Conservation (phyloP, 139 green algal genomes). For the Closterium sp. region DNA sequence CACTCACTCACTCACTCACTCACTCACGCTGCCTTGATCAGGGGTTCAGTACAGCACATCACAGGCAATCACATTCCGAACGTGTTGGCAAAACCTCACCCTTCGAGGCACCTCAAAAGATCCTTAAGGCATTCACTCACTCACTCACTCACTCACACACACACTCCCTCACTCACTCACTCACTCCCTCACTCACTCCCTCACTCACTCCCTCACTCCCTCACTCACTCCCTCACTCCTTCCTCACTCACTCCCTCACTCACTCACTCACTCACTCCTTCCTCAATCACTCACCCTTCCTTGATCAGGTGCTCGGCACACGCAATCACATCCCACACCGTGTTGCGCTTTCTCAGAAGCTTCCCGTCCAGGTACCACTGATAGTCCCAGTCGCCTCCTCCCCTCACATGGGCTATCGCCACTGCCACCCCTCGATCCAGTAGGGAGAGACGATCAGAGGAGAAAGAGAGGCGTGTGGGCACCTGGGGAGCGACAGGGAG, state of each 20-base stretch:
- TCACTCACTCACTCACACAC: constrained; percentile 41
- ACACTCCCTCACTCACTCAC: too few relatives aligned
- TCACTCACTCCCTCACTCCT: constrained; percentile 48
- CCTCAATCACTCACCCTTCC: constrained; percentile 22
- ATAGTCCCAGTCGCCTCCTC: constrained; percentile 71
- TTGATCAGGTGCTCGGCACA: constrained; percentile 66
- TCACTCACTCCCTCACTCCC: constrained; percentile 47
- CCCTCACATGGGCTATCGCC: constrained; percentile 79
- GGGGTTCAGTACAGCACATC: too few relatives aligned
- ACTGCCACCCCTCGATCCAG: constrained; percentile 76
- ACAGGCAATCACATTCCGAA: too few relatives aligned
- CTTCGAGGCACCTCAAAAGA: too few relatives aligned
- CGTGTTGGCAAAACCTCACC: too few relatives aligned
- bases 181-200: too few relatives aligned
- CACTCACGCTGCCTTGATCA: too few relatives aligned
- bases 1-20: too few relatives aligned
- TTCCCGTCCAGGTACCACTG: constrained; percentile 80
- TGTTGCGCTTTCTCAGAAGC: constrained; percentile 76
- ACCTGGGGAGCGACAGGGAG: background rate
- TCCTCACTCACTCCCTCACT: background rate
- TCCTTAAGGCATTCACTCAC: too few relatives aligned
- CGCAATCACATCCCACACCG: constrained; percentile 79
- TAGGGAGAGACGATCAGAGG: constrained; percentile 56
- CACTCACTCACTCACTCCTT: background rate
- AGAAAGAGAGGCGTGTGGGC: constrained; percentile 1